A percentile compares a stretch with the other conserved stretches of the same genome.
Evolutionary conservation across 2,329 filamentous ascomycete genomes (phyloP).

Genomic region (Geosmithia flava): DNA sequence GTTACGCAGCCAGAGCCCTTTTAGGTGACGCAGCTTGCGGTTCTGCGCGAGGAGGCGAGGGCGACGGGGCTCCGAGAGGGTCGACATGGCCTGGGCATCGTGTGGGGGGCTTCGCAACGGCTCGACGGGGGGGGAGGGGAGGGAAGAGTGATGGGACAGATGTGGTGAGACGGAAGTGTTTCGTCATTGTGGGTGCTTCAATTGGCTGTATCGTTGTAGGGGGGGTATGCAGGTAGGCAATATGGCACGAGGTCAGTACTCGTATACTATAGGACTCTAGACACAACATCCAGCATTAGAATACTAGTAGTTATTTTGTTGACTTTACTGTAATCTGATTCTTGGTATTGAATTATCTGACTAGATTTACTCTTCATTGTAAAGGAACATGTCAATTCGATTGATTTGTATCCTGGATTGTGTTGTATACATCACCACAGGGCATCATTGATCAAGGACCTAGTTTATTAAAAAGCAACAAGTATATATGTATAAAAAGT

Average conservation of each 20-base stretch:
- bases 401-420: too few species aligned
- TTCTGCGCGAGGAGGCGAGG: slow-evolving; percentile 58
- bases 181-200: slow-evolving; percentile 1
- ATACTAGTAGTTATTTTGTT: too few species aligned
- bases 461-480: not conserved
- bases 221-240: not conserved
- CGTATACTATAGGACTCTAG: too few species aligned
- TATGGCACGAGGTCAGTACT: not conserved
- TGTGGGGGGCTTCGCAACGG: not conserved
- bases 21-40: slow-evolving; percentile 76
- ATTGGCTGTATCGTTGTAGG: not conserved
- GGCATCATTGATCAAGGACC: not conserved
- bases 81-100: slow-evolving; percentile 15
- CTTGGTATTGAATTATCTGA: too few species aligned
- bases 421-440: too few species aligned
- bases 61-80: slow-evolving; percentile 23
- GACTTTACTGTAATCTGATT: too few species aligned
- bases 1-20: slow-evolving; percentile 79
- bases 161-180: not conserved
- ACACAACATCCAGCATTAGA: too few species aligned
- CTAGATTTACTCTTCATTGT: too few species aligned
- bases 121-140: not conserved
- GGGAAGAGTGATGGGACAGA: not conserved
- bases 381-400: too few species aligned
- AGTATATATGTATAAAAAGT: not conserved